A percentile compares a stretch with the other conserved stretches of the same genome.
These are phyloP conservation scores for Lichtheimia hyalospora DNA, from an alignment of 371 early-diverging fungal species.

Conservation along the genomic window DNA sequence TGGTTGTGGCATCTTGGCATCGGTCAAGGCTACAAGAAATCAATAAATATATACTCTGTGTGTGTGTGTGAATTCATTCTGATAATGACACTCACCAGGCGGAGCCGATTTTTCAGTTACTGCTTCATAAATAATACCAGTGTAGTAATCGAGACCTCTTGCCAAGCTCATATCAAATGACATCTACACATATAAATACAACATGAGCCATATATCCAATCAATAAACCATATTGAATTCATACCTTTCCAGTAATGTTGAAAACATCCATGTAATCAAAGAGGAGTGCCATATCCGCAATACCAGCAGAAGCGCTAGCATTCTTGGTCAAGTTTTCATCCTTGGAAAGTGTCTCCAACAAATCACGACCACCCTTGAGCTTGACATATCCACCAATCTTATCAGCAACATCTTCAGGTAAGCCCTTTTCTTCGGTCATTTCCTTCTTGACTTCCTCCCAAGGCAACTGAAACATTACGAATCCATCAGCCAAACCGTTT, in stretches of 20 bases:
- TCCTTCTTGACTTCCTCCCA: slow-evolving; percentile 96
- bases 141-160: slow-evolving; percentile 99
- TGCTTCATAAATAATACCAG: slow-evolving; percentile 99
- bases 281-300: slow-evolving; percentile 88
- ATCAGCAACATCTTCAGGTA: slow-evolving; percentile 80
- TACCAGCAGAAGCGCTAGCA: slow-evolving; percentile 75
- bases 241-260: slow-evolving; percentile 64
- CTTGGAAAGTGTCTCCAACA: slow-evolving; percentile 68
- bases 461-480: slow-evolving; percentile 47
- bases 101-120: slow-evolving; percentile 72
- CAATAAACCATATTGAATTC: not conserved
- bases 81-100: slow-evolving; percentile 13
- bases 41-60: not conserved
- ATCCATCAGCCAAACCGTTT: not conserved
- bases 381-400: slow-evolving; percentile 90
- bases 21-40: slow-evolving; percentile 25
- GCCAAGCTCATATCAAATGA: slow-evolving; percentile 97
- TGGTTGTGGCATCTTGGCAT: slow-evolving; percentile 34
- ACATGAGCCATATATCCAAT: not conserved
- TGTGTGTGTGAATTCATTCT: not conserved
- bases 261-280: slow-evolving; percentile 88
- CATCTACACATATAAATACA: slow-evolving; percentile 33
- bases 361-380: slow-evolving; percentile 79
- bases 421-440: slow-evolving; percentile 91
- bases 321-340: slow-evolving; percentile 69